These are phyloP conservation scores for Oligophagozyma castellii DNA, from an alignment of 1,139 yeast species.

Conservation along the genomic window DNA sequence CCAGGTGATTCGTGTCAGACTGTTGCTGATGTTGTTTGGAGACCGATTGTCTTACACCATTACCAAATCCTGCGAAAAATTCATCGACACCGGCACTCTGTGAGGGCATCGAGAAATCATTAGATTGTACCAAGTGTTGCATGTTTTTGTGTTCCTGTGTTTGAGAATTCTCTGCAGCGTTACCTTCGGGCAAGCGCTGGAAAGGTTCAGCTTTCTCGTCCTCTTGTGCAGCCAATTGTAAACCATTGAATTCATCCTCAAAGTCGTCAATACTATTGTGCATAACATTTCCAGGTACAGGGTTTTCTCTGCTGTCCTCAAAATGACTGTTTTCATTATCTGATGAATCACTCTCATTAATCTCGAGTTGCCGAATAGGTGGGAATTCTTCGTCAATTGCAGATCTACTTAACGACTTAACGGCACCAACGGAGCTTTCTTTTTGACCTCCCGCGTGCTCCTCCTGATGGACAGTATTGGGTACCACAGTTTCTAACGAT, in stretches of 20 bases:
- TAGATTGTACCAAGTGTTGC: conserved; percentile 22
- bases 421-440: conserved; percentile 2
- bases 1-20: conserved; percentile 1
- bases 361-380: conserved; percentile 52
- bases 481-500: conserved; percentile 4
- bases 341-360: conserved; percentile 44
- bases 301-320: conserved; percentile 11
- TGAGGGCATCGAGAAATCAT: conserved; percentile 21
- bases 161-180: conserved; percentile 5
- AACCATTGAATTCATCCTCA: conserved; percentile 38
- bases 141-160: conserved; percentile 15
- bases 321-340: conserved; percentile 24
- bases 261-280: conserved; percentile 15
- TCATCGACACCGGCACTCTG: conserved; percentile 91
- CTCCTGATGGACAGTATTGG: not conserved
- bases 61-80: conserved; percentile 83
- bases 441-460: not conserved
- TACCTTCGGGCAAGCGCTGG: conserved; percentile 29
- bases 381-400: conserved; percentile 45
- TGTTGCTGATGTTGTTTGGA: conserved; percentile 1
- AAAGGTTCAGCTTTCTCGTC: conserved; percentile 26
- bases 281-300: conserved; percentile 2
- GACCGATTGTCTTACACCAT: conserved; percentile 19
- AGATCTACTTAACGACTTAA: conserved; percentile 4
- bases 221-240: conserved; percentile 29